Conservation (phyloP, 1,284 basidiomycete genomes). For the Wallemia ichthyophaga region DNA sequence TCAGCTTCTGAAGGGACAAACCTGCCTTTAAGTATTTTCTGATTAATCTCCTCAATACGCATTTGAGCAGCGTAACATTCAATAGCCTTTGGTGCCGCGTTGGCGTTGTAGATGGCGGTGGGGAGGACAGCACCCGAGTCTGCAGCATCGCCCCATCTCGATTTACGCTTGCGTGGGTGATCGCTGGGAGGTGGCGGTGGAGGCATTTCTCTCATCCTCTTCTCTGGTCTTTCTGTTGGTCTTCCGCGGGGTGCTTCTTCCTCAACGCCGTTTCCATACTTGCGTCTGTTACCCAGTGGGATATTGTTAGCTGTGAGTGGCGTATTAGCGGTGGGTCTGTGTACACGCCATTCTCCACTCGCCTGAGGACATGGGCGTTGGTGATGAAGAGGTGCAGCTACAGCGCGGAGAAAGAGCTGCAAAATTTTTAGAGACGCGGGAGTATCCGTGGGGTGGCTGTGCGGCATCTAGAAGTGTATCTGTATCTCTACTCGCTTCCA, state of each 20-base stretch:
- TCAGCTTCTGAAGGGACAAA: conserved; percentile 59
- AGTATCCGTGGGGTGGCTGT: no score
- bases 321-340: neutral
- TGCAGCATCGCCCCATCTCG: conserved; percentile 71
- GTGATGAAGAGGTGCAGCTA: neutral
- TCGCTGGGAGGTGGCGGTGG: conserved; percentile 21
- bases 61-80: conserved; percentile 87
- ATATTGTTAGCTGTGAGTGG: neutral
- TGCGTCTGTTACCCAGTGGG: neutral
- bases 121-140: conserved; percentile 54
- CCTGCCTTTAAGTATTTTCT: conserved; percentile 73
- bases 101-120: conserved; percentile 63
- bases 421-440: neutral
- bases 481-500: no score
- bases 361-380: neutral
- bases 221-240: neutral
- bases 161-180: conserved; percentile 63
- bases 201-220: neutral
- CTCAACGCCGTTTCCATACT: neutral
- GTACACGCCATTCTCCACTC: neutral
- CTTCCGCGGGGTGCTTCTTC: neutral
- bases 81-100: conserved; percentile 67
- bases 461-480: no score
- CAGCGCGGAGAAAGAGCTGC: neutral
- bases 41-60: conserved; percentile 84